Base-by-base conservation (phyloP, 1,284 basidiomycete genomes). In the Afroboletus lepidellus region DNA sequence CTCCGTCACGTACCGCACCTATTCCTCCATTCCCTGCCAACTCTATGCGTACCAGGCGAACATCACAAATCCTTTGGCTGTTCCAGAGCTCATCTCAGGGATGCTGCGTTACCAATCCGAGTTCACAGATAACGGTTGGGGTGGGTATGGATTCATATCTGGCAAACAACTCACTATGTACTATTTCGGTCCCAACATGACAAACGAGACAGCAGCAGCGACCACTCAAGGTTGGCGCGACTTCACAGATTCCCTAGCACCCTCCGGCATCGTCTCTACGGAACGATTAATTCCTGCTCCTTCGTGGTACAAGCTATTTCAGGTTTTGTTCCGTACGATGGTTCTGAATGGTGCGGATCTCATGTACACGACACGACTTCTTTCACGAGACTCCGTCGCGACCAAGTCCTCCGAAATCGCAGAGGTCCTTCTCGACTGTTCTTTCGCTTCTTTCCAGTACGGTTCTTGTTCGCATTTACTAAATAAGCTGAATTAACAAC, bases 321-420 rank as follows among this genome's bases (percentile, higher is more conserved):
- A 41, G 1, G 21, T 5, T 13, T 0, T 33, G 1, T 64, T 64
- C 45, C 24, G 37, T 12, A 24, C 5, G 12, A 11, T 24, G 8
- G 37, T 33, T 18, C 24, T 56, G 18, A 59, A 57, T 2, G 38
- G 63, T 3, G 50, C 2, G 0, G 69, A 67, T 41, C 34, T 58
- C 12, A 69, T 74, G 56, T 5, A 73, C 6, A 66, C 67, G 0
- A 70, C 69, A 8, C 65, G 75, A 44, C 63, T 78, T 12, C 58
- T 77, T 18, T 66, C 74, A 0, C 56, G 68, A 18, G 65, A 72
- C 9, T 53, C 72, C 2, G 52, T 72, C 12, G 57, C 68, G 30
- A 51, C 54, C 11, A 54, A 72, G 21, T 63, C 61, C 23, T 56
- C 60, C 11, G 56, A 66, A 37, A 54, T 71, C 13, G 69, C 69